These are phyloP conservation scores for Cordyceps tenuipes DNA, from an alignment of 2,329 filamentous ascomycete genomes.

Conservation along the genomic window DNA sequence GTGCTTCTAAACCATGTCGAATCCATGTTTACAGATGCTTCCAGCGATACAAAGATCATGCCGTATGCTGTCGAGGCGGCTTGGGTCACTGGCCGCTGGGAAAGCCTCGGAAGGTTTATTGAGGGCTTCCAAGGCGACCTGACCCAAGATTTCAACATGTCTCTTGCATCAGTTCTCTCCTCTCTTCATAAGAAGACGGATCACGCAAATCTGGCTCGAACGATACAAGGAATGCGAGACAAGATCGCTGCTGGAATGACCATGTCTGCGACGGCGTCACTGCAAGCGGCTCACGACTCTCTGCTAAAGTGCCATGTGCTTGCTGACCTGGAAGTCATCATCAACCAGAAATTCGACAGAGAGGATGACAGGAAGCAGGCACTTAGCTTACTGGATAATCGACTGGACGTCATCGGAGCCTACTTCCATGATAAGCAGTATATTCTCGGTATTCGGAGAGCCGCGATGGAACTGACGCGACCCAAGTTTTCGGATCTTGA, in stretches of 20 bases:
- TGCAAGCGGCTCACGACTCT: slow-evolving; percentile 77
- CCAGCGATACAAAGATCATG: slow-evolving; percentile 55
- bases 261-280: slow-evolving; percentile 65
- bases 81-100: slow-evolving; percentile 82
- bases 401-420: slow-evolving; percentile 83
- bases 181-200: slow-evolving; percentile 46
- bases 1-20: slow-evolving; percentile 81
- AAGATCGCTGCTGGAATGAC: slow-evolving; percentile 68
- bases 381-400: slow-evolving; percentile 48
- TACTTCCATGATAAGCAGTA: slow-evolving; percentile 93
- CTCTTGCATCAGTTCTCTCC: slow-evolving; percentile 55
- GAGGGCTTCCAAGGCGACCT: slow-evolving; percentile 41
- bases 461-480: slow-evolving; percentile 71
- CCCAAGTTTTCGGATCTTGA: slow-evolving; percentile 60
- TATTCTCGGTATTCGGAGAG: slow-evolving; percentile 74
- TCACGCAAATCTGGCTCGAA: slow-evolving; percentile 45
- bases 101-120: slow-evolving; percentile 62
- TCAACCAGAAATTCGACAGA: slow-evolving; percentile 36
- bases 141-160: slow-evolving; percentile 67
- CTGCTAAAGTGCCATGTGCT: slow-evolving; percentile 81
- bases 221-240: slow-evolving; percentile 56
- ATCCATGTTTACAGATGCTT: slow-evolving; percentile 51
- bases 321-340: slow-evolving; percentile 76
- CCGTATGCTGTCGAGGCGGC: slow-evolving; percentile 85
- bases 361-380: slow-evolving; percentile 29